These are phyloP conservation scores for Hypoxylon crocopeplum DNA, from an alignment of 495 filamentous ascomycete genomes.

Conservation along the genomic window DNA sequence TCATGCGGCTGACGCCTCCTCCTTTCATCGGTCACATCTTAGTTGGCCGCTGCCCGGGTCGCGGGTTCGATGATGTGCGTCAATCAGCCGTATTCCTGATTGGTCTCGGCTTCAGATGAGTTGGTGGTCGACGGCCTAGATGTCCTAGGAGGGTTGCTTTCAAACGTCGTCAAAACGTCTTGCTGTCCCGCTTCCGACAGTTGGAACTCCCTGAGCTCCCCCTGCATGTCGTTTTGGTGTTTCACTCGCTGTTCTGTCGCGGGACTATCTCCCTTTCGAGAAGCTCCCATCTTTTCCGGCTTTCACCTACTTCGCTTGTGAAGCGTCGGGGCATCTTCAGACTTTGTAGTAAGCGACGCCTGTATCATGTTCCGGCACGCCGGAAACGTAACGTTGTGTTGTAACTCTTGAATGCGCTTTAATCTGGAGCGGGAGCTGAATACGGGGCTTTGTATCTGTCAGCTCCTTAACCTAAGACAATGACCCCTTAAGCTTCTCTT, in stretches of 20 bases:
- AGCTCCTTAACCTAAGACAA: too few relatives aligned
- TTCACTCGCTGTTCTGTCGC: background rate
- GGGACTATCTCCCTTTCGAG: background rate
- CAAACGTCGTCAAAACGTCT: constrained; percentile 32
- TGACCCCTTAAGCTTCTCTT: too few relatives aligned
- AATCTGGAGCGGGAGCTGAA: too few relatives aligned
- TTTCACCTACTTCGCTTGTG: too few relatives aligned
- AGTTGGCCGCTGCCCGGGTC: background rate
- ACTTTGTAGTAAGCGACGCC: background rate
- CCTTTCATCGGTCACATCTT: background rate
- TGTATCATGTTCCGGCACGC: background rate
- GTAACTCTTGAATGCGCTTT: too few relatives aligned
- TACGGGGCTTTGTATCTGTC: too few relatives aligned
- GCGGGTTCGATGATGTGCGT: background rate
- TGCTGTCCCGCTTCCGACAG: constrained; percentile 16
- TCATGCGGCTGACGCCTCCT: constrained; percentile 14
- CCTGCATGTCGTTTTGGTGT: constrained; percentile 19
- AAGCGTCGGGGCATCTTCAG: background rate
- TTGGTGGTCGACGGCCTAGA: background rate
- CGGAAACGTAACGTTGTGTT: background rate
- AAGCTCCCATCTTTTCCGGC: too few relatives aligned
- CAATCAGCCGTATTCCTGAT: background rate
- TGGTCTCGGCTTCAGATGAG: background rate
- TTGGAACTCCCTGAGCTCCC: constrained; percentile 28
- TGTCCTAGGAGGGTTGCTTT: constrained; percentile 3